phyloP scores from a whole-genome alignment of 208 protist species.

The Phytomonas sp. region DNA sequence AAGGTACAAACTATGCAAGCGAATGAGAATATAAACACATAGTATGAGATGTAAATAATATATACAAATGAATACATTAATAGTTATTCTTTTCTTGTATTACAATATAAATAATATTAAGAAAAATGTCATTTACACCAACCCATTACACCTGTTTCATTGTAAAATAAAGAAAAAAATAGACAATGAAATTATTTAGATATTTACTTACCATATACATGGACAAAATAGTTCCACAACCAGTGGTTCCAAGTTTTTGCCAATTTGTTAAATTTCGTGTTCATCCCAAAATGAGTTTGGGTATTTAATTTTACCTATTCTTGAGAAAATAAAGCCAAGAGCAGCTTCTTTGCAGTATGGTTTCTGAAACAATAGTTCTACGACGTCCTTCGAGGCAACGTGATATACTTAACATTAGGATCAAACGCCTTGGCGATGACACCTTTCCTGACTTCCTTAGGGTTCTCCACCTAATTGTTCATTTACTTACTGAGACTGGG shows the following conservation, averaged over 20 bases:
- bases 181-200: neutral
- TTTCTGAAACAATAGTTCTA: neutral
- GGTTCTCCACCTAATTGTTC: neutral
- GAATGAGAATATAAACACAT: conserved; percentile 18
- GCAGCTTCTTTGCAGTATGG: neutral
- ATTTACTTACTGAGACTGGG: neutral
- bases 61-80: neutral
- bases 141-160: neutral
- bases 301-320: neutral
- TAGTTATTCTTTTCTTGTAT: neutral
- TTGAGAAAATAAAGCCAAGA: neutral
- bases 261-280: neutral
- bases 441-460: neutral
- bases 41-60: conserved; percentile 10
- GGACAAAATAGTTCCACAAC: neutral
- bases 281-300: neutral
- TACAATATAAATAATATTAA: neutral
- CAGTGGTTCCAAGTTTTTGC: neutral
- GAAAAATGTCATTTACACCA: neutral
- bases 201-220: neutral
- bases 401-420: neutral
- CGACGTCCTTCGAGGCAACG: neutral
- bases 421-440: neutral
- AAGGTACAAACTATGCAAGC: conserved; percentile 18
- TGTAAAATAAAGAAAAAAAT: neutral